A percentile compares a stretch with the other conserved stretches of the same genome.
These are phyloP conservation scores for Plasmodium ovale DNA, from an alignment of 169 alveolate genomes.

Conservation along the genomic window DNA sequence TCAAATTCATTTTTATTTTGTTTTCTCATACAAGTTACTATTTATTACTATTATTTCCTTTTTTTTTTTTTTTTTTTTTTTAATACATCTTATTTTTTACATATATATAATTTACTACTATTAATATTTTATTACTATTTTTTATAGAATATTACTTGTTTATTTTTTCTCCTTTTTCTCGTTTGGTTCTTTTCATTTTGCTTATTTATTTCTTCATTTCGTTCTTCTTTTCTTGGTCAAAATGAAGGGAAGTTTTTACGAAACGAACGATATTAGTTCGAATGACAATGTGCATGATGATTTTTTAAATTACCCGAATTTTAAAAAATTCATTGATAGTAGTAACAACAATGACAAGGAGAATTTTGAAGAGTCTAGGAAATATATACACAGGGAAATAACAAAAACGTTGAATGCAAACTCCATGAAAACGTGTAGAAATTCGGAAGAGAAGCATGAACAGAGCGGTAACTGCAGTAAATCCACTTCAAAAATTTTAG, in stretches of 20 bases:
- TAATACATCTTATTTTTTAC: too few species aligned
- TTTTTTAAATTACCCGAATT: conserved; percentile 63
- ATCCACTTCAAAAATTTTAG: background rate
- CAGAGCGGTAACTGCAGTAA: conserved; percentile 1
- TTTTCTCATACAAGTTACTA: too few species aligned
- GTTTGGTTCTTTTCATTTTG: too few species aligned
- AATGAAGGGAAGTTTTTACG: conserved; percentile 31
- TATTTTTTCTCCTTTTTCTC: background rate
- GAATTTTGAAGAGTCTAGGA: conserved; percentile 70
- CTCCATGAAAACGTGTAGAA: conserved; percentile 27
- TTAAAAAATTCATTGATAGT: conserved; percentile 37
- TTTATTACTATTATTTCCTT: too few species aligned
- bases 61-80: too few species aligned
- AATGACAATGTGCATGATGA: conserved; percentile 47
- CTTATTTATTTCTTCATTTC: conserved; percentile 2
- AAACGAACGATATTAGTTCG: conserved; percentile 20
- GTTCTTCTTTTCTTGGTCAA: conserved; percentile 5
- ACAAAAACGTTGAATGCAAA: conserved; percentile 70
- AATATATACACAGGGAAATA: conserved; percentile 71
- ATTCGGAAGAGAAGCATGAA: conserved; percentile 7
- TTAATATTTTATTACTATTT: too few species aligned
- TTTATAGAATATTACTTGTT: too few species aligned
- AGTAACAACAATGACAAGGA: conserved; percentile 43
- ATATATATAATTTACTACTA: too few species aligned
- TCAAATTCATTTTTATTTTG: too few species aligned